Conservation (phyloP, 352 stramenopile species). For the Pythium aquatile region DNA sequence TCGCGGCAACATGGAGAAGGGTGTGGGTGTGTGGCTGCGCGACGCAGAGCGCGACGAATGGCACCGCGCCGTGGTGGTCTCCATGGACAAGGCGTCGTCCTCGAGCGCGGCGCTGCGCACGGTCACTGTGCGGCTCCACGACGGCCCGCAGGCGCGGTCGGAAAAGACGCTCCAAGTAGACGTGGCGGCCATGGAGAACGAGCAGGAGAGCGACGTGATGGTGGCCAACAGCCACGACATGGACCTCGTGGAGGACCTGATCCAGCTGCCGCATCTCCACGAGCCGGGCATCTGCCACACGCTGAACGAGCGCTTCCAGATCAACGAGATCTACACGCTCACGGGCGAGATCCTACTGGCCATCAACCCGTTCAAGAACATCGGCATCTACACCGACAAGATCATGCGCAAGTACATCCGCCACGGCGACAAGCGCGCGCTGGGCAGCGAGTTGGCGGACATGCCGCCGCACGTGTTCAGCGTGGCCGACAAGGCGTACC, state of each 20-base stretch:
- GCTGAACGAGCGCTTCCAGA: slow-evolving; percentile 89
- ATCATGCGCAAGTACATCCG: slow-evolving; percentile 88
- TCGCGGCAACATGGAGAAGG: slow-evolving; percentile 64
- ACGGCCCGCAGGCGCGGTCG: slow-evolving; percentile 45
- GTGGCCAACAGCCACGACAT: slow-evolving; percentile 86
- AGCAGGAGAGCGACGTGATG: slow-evolving; percentile 48
- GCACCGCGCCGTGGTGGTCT: slow-evolving; percentile 58
- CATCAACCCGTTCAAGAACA: slow-evolving; percentile 89
- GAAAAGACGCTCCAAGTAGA: slow-evolving; percentile 55
- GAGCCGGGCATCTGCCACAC: slow-evolving; percentile 94
- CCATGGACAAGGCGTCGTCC: slow-evolving; percentile 27
- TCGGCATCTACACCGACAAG: slow-evolving; percentile 86
- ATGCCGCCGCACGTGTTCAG: slow-evolving; percentile 92
- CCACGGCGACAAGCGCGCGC: slow-evolving; percentile 68
- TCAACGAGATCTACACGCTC: slow-evolving; percentile 94
- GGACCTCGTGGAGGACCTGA: slow-evolving; percentile 91
- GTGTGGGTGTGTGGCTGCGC: slow-evolving; percentile 74
- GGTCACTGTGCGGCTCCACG: slow-evolving; percentile 52
- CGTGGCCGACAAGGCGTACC: slow-evolving; percentile 89
- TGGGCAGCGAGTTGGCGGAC: slow-evolving; percentile 60
- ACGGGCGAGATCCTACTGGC: slow-evolving; percentile 81
- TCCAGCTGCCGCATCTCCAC: slow-evolving; percentile 92
- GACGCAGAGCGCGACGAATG: slow-evolving; percentile 67
- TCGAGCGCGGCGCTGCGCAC: slow-evolving; percentile 24
- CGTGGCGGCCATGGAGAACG: slow-evolving; percentile 64